Conservation (phyloP, 2,329 filamentous ascomycete species). For the Penicillium sp. region DNA sequence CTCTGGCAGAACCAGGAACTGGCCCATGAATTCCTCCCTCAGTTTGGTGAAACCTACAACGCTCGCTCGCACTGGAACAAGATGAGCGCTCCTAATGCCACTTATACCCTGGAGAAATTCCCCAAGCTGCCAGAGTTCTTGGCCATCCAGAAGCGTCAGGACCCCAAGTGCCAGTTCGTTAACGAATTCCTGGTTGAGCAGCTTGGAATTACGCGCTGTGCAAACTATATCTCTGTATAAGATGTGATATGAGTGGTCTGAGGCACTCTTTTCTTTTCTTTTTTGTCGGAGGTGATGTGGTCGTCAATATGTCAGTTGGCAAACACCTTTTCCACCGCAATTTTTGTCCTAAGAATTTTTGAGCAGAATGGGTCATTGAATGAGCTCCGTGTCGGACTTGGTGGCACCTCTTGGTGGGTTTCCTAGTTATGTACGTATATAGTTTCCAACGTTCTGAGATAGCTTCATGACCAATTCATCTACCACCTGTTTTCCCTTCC, state of each 20-base stretch:
- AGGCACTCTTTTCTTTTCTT: not conserved
- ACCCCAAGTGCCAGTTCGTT: not conserved
- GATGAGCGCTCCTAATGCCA: not conserved
- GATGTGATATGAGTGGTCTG: not conserved
- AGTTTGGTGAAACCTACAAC: not conserved
- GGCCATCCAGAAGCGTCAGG: not conserved
- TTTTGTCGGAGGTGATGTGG: not conserved
- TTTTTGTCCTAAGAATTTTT: no score
- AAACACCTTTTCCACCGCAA: no score
- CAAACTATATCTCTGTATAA: not conserved
- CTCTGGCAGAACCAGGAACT: not conserved
- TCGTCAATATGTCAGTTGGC: no score
- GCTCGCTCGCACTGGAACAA: not conserved
- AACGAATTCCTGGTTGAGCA: not conserved
- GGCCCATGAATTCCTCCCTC: not conserved
- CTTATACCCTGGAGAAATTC: not conserved
- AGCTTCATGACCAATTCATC: no score
- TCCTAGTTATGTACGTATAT: no score
- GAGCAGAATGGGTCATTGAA: no score
- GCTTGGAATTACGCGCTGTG: not conserved
- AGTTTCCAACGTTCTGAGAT: no score
- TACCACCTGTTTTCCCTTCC: no score
- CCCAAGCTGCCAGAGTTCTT: not conserved
- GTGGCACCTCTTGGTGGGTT: no score
- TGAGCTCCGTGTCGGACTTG: no score